phyloP scores from a whole-genome alignment of 1,284 basidiomycete species.

The Ganoderma sp. region DNA sequence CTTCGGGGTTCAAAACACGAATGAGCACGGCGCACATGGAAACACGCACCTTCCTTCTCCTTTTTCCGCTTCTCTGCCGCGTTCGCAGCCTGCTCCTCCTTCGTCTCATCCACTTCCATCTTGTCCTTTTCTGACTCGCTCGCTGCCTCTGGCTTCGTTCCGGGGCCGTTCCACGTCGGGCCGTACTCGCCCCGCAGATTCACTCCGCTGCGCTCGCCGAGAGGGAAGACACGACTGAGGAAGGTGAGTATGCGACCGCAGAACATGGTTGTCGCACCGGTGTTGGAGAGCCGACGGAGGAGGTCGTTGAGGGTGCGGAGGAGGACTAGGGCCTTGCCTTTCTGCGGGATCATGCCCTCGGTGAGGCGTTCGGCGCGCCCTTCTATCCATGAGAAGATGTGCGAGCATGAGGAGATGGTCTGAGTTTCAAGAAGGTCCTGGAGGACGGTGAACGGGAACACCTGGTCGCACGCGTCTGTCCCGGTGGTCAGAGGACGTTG shows the following conservation, averaged over 20 bases:
- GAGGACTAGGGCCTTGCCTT: conserved; percentile 85
- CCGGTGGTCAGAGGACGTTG: conserved; percentile 5
- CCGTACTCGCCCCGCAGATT: conserved; percentile 88
- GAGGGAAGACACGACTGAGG: conserved; percentile 82
- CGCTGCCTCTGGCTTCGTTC: conserved; percentile 37
- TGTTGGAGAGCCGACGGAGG: conserved; percentile 82
- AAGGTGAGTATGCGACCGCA: conserved; percentile 89
- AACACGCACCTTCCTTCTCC: conserved; percentile 65
- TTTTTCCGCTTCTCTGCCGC: conserved; percentile 44
- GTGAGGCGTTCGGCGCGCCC: conserved; percentile 68
- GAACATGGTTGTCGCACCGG: conserved; percentile 81
- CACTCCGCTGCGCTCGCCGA: conserved; percentile 89
- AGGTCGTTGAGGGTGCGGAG: conserved; percentile 88
- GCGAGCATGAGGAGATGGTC: conserved; percentile 80
- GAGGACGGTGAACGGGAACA: conserved; percentile 66
- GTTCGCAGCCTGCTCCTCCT: conserved; percentile 43
- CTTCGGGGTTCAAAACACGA: conserved; percentile 9
- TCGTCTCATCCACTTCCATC: conserved; percentile 48
- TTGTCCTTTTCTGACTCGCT: conserved; percentile 10
- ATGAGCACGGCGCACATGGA: conserved; percentile 3
- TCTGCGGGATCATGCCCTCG: conserved; percentile 78
- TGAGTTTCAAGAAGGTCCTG: conserved; percentile 82
- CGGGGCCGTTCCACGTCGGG: conserved; percentile 76
- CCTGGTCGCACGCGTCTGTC: conserved; percentile 58
- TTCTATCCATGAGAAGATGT: conserved; percentile 87